Evolutionary conservation across 108 stramenopile genomes (phyloP), one percentile per base, ranked within the genome.

Genomic region (Poteriospumella lacustris): DNA sequence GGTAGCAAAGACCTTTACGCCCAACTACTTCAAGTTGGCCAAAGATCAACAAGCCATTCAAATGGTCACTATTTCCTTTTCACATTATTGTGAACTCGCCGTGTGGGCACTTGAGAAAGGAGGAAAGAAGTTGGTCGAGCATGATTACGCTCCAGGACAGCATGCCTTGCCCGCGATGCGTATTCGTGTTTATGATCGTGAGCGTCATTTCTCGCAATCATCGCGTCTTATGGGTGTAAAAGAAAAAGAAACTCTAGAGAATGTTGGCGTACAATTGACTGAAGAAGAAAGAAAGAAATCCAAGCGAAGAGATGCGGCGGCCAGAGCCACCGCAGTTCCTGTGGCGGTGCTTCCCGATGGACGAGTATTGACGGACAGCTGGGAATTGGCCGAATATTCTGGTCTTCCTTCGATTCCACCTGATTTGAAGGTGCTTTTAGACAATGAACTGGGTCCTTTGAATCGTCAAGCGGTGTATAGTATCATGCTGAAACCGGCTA

Each of bases 11-110:
- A 15, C 15, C 15, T 52, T 52, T 52, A 52, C 47, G 9, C 47
- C 47, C 19, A 19, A 52, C 19, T 52, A 15, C 47, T 52, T 52
- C 19, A 19, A 19, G 19, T 52, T 52, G 47, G 47, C 47, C 15
- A 52, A 19, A 9, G 19, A 19, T 9, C 19, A 9, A 52, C 9
- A 52, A 5, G 28, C 24, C 9, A 24, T 64, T 31, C 60, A 64
- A 24, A 9, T 64, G 29, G 3, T 64, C 9, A 24, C 12, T 9
- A 64, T 64, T 34, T 64, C 12, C 24, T 9, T 64, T 5, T 64
- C 60, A 12, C 60, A 64, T 34, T 64, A 31, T 64, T 64, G 12
- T 24, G 60, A 64, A 64, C 31, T 64, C 9, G 60, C 60, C 9
- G 28, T 26, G 5, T 64, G 60, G 60, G 60, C 60, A 5, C 36